Evolutionary conservation across 1,139 yeast species (phyloP), one percentile per base, ranked within the genome.

Genomic region (Sugiyamaella xylanicola): DNA sequence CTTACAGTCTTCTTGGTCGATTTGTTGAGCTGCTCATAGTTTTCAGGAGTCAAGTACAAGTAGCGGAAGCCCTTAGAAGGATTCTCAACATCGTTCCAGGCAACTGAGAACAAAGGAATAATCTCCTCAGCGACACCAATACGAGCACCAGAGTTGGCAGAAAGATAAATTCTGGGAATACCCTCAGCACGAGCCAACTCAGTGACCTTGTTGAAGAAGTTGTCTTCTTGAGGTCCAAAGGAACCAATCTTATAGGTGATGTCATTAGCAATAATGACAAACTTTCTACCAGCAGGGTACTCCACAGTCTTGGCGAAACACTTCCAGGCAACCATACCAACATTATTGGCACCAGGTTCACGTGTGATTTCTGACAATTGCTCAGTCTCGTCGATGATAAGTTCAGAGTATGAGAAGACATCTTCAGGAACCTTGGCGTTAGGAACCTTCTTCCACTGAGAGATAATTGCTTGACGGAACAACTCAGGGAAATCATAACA

Each of bases 121-220:
- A 93, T 79, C 73, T 93, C 99, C 67, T 93, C 98, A 42, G 99
- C 99, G 73, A 93, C 84, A 69, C 99, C 99, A 64, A 93, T 89
- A 78, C 99, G 86, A 48, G 99, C 99, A 78, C 99, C 99, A 58
- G 98, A 91, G 80, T 93, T 93, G 42, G 99, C 99, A 64, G 97
- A 90, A 67, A 93, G 80, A 74, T 93, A 95, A 59, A 93, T 83
- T 77, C 99, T 82, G 69, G 99, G 99, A 65, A 95, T 84, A 58
- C 99, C 99, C 64, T 85, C 80, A 69, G 82, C 80, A 75, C 97
- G 84, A 25, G 98, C 97, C 63, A 86, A 80, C 67, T 90, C 95
- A 45, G 99, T 93, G 64, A 95, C 96, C 71, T 86, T 85, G 78
- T 88, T 82, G 80, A 93, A 93, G 77, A 85, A 93, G 57, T 76